Percentiles rank a stretch among this genome's conserved stretches.
phyloP scores from a whole-genome alignment of 1,284 basidiomycete genomes.

The Tetrapyrgos nigripes region DNA sequence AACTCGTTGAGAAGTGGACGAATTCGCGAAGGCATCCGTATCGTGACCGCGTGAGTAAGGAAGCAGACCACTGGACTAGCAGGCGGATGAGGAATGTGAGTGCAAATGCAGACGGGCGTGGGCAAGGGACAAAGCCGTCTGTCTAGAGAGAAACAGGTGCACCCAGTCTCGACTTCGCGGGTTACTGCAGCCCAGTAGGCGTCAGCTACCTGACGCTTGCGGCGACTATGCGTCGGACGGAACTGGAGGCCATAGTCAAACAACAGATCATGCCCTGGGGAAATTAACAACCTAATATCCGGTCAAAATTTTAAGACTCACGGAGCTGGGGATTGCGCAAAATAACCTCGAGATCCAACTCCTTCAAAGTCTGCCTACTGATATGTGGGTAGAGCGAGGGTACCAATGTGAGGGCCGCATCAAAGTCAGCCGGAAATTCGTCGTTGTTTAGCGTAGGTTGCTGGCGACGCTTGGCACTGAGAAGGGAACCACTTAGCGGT shows the following conservation, averaged over 20 bases:
- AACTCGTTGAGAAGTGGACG: slow-evolving; percentile 79
- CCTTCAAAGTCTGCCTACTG: slow-evolving; percentile 83
- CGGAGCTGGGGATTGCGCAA: slow-evolving; percentile 90
- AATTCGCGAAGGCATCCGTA: slow-evolving; percentile 79
- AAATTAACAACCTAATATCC: slow-evolving; percentile 7
- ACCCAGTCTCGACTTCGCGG: slow-evolving; percentile 81
- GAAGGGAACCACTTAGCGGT: slow-evolving; percentile 50
- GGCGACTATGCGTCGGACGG: slow-evolving; percentile 71
- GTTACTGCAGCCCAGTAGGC: slow-evolving; percentile 87
- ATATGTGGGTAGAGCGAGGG: slow-evolving; percentile 80
- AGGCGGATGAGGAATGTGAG: slow-evolving; percentile 44
- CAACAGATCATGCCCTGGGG: slow-evolving; percentile 85
- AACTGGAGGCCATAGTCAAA: slow-evolving; percentile 84
- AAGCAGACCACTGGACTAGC: slow-evolving; percentile 52
- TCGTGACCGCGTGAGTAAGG: slow-evolving; percentile 56
- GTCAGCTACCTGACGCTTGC: slow-evolving; percentile 79
- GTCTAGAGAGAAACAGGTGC: slow-evolving; percentile 86
- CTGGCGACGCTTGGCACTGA: slow-evolving; percentile 27
- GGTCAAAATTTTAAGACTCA: slow-evolving; percentile 46
- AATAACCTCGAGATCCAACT: slow-evolving; percentile 87
- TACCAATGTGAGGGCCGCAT: slow-evolving; percentile 63
- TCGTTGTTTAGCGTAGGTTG: slow-evolving; percentile 33
- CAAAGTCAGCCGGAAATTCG: slow-evolving; percentile 47
- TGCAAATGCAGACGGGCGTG: slow-evolving; percentile 63
- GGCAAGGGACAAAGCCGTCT: slow-evolving; percentile 54